Conservation (phyloP, 768 basidiomycete species). For the Boletus reticulatus region DNA sequence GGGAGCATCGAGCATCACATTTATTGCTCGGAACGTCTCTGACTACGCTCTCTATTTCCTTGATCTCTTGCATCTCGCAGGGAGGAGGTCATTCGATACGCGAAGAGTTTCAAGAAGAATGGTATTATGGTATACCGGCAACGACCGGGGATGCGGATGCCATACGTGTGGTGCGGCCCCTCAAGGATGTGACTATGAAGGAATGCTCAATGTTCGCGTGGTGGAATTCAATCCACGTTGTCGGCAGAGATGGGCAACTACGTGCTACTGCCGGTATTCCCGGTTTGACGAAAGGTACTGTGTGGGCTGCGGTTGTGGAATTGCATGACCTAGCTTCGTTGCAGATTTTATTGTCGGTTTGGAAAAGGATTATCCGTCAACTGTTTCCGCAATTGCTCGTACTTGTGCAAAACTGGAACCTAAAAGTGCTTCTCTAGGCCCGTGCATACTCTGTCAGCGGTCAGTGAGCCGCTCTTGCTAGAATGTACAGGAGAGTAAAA, state of each 20-base stretch:
- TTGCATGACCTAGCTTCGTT: not conserved
- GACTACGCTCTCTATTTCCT: conserved; percentile 71
- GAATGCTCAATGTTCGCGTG: conserved; percentile 77
- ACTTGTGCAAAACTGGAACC: conserved; percentile 79
- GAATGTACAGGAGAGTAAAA: not conserved
- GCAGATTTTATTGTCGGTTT: conserved; percentile 78
- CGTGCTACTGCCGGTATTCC: conserved; percentile 59
- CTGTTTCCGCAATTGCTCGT: conserved; percentile 78
- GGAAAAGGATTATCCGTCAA: conserved; percentile 82
- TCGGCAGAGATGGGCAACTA: conserved; percentile 46
- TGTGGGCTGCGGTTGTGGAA: not conserved
- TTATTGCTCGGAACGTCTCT: conserved; percentile 75
- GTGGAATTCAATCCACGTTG: conserved; percentile 59
- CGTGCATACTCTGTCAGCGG: conserved; percentile 69
- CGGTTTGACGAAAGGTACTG: conserved; percentile 63
- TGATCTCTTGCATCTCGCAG: conserved; percentile 73
- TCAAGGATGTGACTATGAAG: conserved; percentile 73
- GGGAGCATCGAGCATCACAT: conserved; percentile 61
- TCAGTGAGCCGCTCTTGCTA: conserved; percentile 22
- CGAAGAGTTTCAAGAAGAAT: conserved; percentile 72
- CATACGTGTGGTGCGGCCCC: conserved; percentile 61
- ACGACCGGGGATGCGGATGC: not conserved
- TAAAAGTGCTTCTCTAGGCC: conserved; percentile 47
- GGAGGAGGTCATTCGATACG: conserved; percentile 71
- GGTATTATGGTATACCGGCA: conserved; percentile 38